Evolutionary conservation across 108 stramenopile species (phyloP), one percentile per base, ranked within the genome.

Genomic region (Heterococcus sp.): DNA sequence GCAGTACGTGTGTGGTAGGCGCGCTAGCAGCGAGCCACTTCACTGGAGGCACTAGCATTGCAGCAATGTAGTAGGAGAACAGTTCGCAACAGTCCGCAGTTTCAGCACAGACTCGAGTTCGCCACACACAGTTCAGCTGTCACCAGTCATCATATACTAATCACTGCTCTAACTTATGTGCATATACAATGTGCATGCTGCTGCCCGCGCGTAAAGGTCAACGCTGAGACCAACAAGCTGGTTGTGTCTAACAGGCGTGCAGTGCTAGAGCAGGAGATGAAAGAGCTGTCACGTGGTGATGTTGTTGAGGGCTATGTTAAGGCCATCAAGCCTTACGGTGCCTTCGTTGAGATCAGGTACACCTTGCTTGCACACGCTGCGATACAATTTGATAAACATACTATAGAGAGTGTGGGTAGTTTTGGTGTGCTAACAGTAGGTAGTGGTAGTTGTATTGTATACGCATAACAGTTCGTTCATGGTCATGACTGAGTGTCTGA

Each of bases 301-400:
- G 89, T 98, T 69, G 92, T 96, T 39, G 83, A 86, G 8, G 97
- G 95, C 65, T 81, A 91, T 33, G 92, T 97, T 78, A 95, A 93
- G 90, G 94, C 94, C n/a, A 89, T 96, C 76, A 95, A 95, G 76
- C 94, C 95, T 36, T 98, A 96, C 86, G 97, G 97, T 65, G 97
- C 94, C 71, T 96, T 98, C 77, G 93, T 96, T 34, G 95, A 96
- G 88, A 92, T 82, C 73, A 65, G 79, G n/a, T n/a, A n/a, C n/a
- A n/a, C n/a, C n/a, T n/a, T n/a, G n/a, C n/a, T n/a, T n/a, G n/a
- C n/a, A n/a, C n/a, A n/a, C n/a, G n/a, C n/a, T n/a, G n/a, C n/a
- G n/a, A n/a, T n/a, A n/a, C n/a, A n/a, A n/a, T n/a, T n/a, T n/a
- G n/a, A n/a, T n/a, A n/a, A n/a, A n/a, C n/a, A n/a, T n/a, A n/a